Conservation (phyloP, 1,139 yeast genomes). For the Debaryomyces coudertii region DNA sequence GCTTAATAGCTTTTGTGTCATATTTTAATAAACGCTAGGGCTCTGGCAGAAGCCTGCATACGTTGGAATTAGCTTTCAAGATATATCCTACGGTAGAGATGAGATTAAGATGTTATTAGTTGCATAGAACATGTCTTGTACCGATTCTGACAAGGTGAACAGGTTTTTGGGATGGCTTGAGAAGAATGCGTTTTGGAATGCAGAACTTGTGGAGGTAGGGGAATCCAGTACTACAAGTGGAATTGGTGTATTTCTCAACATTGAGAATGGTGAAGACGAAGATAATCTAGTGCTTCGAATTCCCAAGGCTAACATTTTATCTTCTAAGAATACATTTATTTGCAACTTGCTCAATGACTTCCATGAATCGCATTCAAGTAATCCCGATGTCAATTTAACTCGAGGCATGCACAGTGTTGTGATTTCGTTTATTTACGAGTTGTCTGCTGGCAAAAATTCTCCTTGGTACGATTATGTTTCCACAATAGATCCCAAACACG, state of each 20-base stretch:
- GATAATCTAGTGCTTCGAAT: conserved; percentile 44
- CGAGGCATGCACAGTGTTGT: conserved; percentile 68
- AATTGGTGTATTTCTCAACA: conserved; percentile 64
- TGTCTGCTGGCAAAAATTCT: conserved; percentile 50
- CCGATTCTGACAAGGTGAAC: conserved; percentile 12
- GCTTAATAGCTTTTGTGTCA: background rate
- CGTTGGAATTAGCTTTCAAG: too few species aligned
- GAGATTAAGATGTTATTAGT: background rate
- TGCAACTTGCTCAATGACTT: conserved; percentile 69
- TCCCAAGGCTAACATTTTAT: conserved; percentile 56
- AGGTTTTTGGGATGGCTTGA: conserved; percentile 45
- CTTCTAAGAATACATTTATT: conserved; percentile 63
- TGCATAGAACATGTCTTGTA: conserved; percentile 17
- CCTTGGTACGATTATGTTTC: conserved; percentile 77
- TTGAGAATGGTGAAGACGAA: conserved; percentile 28
- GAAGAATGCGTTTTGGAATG: conserved; percentile 53
- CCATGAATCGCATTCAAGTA: conserved; percentile 45
- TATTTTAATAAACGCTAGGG: background rate
- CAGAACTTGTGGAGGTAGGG: conserved; percentile 46
- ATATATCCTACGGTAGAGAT: background rate
- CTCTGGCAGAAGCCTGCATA: background rate
- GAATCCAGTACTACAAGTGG: conserved; percentile 61
- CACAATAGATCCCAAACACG: conserved; percentile 48
- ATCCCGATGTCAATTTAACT: conserved; percentile 36
- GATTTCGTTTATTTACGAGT: conserved; percentile 73